These are phyloP conservation scores for Kockovaella imperatae DNA, from an alignment of 768 basidiomycete genomes.

Conservation along the genomic window DNA sequence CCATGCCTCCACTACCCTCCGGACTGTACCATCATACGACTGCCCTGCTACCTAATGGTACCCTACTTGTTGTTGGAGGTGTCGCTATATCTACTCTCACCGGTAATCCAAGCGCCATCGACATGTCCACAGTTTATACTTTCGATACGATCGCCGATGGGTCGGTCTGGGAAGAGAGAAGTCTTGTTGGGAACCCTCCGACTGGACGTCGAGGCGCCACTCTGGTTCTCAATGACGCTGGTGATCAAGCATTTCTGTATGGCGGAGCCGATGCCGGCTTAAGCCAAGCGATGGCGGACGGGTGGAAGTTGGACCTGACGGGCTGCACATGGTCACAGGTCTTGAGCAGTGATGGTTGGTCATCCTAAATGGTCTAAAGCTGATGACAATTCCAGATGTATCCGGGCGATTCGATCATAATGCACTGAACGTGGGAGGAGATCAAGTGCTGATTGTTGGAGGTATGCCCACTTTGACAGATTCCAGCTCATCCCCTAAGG, in stretches of 20 bases:
- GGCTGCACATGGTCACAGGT: slow-evolving; percentile 59
- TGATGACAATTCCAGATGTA: slow-evolving; percentile 51
- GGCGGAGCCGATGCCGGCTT: slow-evolving; percentile 63
- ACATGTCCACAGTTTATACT: slow-evolving; percentile 57
- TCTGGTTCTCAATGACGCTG: slow-evolving; percentile 28
- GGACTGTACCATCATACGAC: slow-evolving; percentile 67
- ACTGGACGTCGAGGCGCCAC: slow-evolving; percentile 26
- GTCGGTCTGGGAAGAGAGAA: slow-evolving; percentile 54
- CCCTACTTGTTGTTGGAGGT: slow-evolving; percentile 69
- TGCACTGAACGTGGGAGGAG: slow-evolving; percentile 54
- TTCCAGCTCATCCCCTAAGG: slow-evolving; percentile 43
- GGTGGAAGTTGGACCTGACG: slow-evolving; percentile 32
- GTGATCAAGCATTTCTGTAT: slow-evolving; percentile 61
- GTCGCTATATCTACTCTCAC: slow-evolving; percentile 45
- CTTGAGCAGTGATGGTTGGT: slow-evolving; percentile 49
- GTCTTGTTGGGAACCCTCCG: slow-evolving; percentile 50
- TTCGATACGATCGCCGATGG: slow-evolving; percentile 54
- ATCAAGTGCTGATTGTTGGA: slow-evolving; percentile 60
- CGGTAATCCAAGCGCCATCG: slow-evolving; percentile 48
- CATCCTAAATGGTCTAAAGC: slow-evolving; percentile 52
- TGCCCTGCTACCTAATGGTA: slow-evolving; percentile 61
- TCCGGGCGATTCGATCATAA: slow-evolving; percentile 67
- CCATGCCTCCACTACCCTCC: slow-evolving; percentile 56
- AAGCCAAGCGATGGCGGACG: slow-evolving; percentile 37
- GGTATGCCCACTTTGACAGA: slow-evolving; percentile 48